Evolutionary conservation across 352 stramenopile genomes (phyloP).

Genomic region (Phytophthora ramorum): DNA sequence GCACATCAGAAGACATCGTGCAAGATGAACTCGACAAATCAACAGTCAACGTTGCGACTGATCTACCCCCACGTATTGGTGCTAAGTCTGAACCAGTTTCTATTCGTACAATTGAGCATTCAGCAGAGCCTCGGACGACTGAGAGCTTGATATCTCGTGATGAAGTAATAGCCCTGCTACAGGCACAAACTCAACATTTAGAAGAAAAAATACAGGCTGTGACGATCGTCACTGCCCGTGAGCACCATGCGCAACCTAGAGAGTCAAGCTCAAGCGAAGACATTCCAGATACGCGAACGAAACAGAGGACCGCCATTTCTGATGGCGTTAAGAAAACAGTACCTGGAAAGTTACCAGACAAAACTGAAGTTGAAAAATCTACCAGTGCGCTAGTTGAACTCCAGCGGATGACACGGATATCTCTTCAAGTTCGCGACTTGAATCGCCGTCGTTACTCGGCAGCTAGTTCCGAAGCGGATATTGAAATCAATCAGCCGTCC

Average conservation of each 20-base stretch:
- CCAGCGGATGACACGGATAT: slow-evolving; percentile 18
- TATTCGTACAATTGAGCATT: background rate
- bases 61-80: background rate
- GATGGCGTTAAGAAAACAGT: background rate
- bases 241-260: slow-evolving; percentile 4
- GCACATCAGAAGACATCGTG: background rate
- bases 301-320: background rate
- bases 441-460: slow-evolving; percentile 16
- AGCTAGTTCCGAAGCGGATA: background rate
- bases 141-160: slow-evolving; percentile 33
- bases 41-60: background rate
- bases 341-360: background rate
- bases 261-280: background rate
- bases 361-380: background rate
- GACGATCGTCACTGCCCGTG: background rate
- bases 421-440: slow-evolving; percentile 18
- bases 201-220: slow-evolving; percentile 32
- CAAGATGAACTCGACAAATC: background rate
- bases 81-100: background rate
- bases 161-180: slow-evolving; percentile 35
- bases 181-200: slow-evolving; percentile 24
- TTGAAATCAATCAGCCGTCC: background rate
- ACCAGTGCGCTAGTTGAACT: slow-evolving; percentile 4
- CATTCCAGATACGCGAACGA: background rate
- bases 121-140: background rate